Percentiles rank a stretch among this genome's conserved stretches.
Conservation (phyloP, 2,329 filamentous ascomycete species). For the Botrytis sinoallii region DNA sequence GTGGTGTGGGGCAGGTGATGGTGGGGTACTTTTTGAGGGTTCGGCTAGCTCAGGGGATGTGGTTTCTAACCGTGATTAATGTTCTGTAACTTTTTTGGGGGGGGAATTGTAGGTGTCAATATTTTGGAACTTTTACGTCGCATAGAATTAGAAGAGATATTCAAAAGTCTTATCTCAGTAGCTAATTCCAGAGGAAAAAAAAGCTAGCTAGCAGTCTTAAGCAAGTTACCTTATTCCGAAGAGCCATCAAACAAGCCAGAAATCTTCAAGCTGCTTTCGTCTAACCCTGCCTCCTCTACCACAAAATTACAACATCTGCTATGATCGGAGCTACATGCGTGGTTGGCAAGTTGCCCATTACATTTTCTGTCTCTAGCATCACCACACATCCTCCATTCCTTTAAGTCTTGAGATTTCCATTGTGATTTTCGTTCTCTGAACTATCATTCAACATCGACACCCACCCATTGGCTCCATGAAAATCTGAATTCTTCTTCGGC, state of each 20-base stretch:
- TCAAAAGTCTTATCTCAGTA: neutral
- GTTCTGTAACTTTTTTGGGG: neutral
- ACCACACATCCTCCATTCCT: neutral
- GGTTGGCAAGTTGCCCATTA: accelerated
- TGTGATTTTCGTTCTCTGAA: too few species aligned
- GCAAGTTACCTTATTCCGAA: neutral
- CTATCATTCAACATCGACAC: too few species aligned
- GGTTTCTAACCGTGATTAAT: neutral
- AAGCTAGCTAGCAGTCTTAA: neutral
- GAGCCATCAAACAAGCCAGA: too few species aligned
- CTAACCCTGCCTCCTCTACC: neutral
- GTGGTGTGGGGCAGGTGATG: neutral
- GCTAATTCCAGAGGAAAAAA: too few species aligned
- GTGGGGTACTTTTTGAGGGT: neutral
- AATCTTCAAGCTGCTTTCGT: neutral
- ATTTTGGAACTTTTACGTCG: neutral
- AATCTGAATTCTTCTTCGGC: neutral
- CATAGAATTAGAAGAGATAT: neutral
- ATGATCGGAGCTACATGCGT: neutral
- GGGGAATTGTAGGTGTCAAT: neutral
- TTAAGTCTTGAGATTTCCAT: neutral
- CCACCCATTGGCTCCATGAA: neutral
- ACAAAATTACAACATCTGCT: neutral
- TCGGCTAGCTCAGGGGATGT: conserved; percentile 14
- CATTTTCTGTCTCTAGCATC: neutral